Evolutionary conservation across 78 protist species (phyloP), one percentile per base, ranked within the genome.

Genomic region (Chrysochromulina parva): DNA sequence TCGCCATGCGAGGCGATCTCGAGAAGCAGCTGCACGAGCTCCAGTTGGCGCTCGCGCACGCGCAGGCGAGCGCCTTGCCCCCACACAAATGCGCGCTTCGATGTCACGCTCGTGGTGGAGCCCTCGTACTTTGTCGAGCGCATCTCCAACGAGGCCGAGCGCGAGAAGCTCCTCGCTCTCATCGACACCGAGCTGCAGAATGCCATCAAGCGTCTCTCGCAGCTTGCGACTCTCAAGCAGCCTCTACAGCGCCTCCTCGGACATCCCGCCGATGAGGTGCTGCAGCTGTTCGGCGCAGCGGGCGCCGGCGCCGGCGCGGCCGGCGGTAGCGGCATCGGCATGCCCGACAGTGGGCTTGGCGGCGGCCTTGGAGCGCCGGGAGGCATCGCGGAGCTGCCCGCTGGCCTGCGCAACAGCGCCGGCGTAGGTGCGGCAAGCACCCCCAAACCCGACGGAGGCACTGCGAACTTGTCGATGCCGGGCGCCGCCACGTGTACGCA

Each of bases 41-140:
- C n/a, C n/a, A n/a, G n/a, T n/a, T n/a, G n/a, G n/a, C n/a, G n/a
- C n/a, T n/a, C n/a, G n/a, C n/a, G n/a, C n/a, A n/a, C n/a, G n/a
- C n/a, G n/a, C n/a, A n/a, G n/a, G n/a, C n/a, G n/a, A n/a, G n/a
- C n/a, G n/a, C n/a, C n/a, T n/a, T n/a, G n/a, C n/a, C n/a, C n/a
- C n/a, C n/a, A n/a, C n/a, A n/a, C n/a, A n/a, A n/a, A 93, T 80
- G 97, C 93, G 26, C 85, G 95, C 50, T 96, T 96, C 58, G 97
- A 95, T 19, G 91, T 78, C 85, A 14, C 92, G 20, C 66, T 96
- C 67, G 62, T 54, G 38, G 95, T 94, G n/a, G 28, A 62, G 13
- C 96, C 93, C 52, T 93, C 92, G 19, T 57, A 55, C 20, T 78
- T 90, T 1, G 93, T 86, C 26, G 97, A 96, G 69, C 90, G 66